Base-by-base conservation (phyloP, 805 yeast genomes). In the Candida xiaguanensis region DNA sequence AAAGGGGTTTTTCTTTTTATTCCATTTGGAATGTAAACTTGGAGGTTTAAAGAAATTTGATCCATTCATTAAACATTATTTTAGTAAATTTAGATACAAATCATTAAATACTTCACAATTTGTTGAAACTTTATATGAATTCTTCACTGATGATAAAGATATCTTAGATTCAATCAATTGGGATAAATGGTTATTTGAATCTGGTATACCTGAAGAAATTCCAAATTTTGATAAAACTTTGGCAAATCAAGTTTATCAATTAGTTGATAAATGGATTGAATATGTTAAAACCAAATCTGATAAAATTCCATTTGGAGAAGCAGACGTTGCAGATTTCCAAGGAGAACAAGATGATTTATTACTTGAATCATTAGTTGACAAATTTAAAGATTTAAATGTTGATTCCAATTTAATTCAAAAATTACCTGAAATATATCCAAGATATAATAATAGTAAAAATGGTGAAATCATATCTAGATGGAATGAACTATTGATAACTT, bases 1-100 rank as follows among this genome's bases (percentile, higher is more conserved):
- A 43, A 62, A 62, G 45, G 68, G 68, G 6, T 61, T 59, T 48
- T 52, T 51, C 40, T 61, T 62, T 41, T 48, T 60, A 20, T 58
- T 45, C 39, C 51, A 55, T 41, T 42, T 60, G 31, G 66, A 60
- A 45, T 45, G 40, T 3, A 31, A 38, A 23, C 34, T 60, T 13
- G 63, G 63, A 3, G 62, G 60, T 1, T 8, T 33, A 12, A 31
- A 40, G 12, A 56, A 42, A 26, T 60, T 60, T 44, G 59, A 60
- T 40, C 53, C 51, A 14, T 60, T 60, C 27, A 58, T 60, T 38
- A 53, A 54, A 24, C 48, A 52, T 41, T 60, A 60, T 43, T 60
- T 59, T 40, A 52, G 43, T 15, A 55, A 46, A 27, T 60, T 50
- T 48, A 49, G 58, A 11, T 59, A 59, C 46, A 30, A 42, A 36